phyloP scores from a whole-genome alignment of 1,139 yeast genomes.

The Groenewaldozyma auringiensis region DNA sequence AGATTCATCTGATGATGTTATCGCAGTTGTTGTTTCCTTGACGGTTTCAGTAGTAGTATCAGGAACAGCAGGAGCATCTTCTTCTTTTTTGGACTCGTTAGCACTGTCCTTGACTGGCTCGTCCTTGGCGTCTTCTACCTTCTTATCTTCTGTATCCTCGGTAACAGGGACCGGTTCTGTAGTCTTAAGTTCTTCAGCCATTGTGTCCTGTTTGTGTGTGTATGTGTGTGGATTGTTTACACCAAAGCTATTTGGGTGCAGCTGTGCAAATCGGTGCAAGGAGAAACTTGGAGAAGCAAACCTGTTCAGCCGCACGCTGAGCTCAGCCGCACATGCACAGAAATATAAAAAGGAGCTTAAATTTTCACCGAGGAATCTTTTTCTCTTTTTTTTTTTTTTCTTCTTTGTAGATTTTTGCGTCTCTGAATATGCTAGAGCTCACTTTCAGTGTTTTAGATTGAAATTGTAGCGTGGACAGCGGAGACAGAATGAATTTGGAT shows the following conservation, averaged over 20 bases:
- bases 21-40: not conserved
- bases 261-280: not conserved
- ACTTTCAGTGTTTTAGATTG: slow-evolving; percentile 31
- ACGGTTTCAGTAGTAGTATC: not conserved
- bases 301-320: not conserved
- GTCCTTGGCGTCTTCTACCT: slow-evolving; percentile 12
- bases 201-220: not conserved
- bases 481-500: slow-evolving; percentile 38
- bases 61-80: slow-evolving; percentile 1
- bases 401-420: slow-evolving; percentile 17
- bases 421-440: slow-evolving; percentile 57
- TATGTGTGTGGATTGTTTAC: not conserved
- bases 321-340: not conserved
- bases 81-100: slow-evolving; percentile 8
- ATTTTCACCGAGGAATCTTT: slow-evolving; percentile 1
- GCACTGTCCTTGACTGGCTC: slow-evolving; percentile 8
- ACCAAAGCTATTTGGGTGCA: not conserved
- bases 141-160: slow-evolving; percentile 13
- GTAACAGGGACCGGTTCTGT: not conserved
- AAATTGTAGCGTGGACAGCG: slow-evolving; percentile 61
- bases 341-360: not conserved
- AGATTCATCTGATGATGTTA: slow-evolving; percentile 10
- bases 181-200: slow-evolving; percentile 3
- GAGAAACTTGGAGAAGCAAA: not conserved
- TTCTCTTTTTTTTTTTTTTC: slow-evolving; percentile 5